Base-by-base conservation (phyloP, 768 basidiomycete species). In the Amanita rimosa region DNA sequence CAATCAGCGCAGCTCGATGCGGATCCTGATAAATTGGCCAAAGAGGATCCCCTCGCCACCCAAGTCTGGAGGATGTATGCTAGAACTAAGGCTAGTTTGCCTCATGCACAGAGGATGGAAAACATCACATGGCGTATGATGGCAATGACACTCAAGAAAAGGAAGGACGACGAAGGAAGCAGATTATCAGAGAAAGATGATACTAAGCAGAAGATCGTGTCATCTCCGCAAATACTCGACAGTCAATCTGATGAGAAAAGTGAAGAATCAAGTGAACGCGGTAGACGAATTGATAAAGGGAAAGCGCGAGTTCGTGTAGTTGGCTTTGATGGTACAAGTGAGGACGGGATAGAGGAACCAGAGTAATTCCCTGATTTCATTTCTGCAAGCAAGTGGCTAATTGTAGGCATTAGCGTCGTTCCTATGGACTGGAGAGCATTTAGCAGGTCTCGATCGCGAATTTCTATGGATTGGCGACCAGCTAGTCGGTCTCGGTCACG, bases 91-190 rank as follows among this genome's bases (percentile, higher is more conserved):
- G 86, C 85, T n/a, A 77, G 74, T 27, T 67, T 95, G 49, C 92
- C 94, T 26, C 90, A 95, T 60, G 90, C 87, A 0, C 89, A 93
- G 65, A 71, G 94, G 59, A 93, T 99, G 90, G 96, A 98, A 69
- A 98, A 97, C 61, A 64, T 98, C 48, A 96, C 94, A 0, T 97
- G 95, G 95, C 70, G 96, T 51, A 89, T 98, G 92, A 97, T 97
- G 94, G 86, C 93, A 21, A 70, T 99, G 61, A 90, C 88, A 10
- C 68, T 99, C 49, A 85, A 85, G 72, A 95, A 87, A 75, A 83
- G 84, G 69, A 81, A 82, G 65, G 84, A 85, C 38, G 81, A 84
- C 17, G 82, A 84, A 48, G 71, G 78, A 52, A 66, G 65, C 52
- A 59, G 57, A 34, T 14, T n/a, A 24, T 36, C 24, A 29, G 37